phyloP scores from a whole-genome alignment of 148 eudicot species.

The Dianthus caryophyllus region DNA sequence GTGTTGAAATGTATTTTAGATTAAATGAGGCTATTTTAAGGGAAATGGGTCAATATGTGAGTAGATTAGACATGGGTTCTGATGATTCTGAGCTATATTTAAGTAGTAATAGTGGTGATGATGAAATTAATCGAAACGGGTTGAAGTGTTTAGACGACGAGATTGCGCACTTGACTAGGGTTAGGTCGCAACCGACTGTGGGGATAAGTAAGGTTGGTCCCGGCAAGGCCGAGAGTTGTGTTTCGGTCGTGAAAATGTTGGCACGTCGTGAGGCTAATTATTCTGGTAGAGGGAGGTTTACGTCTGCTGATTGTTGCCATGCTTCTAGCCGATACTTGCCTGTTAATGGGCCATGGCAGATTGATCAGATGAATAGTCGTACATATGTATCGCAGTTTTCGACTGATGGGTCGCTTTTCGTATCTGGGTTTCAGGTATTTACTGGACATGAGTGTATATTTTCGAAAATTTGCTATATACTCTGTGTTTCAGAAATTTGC shows the following conservation, averaged over 20 bases:
- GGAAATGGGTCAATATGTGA: conserved; percentile 30
- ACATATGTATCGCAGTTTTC: conserved; percentile 91
- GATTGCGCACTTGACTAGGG: conserved; percentile 69
- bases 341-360: conserved; percentile 49
- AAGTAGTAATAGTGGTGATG: conserved; percentile 7
- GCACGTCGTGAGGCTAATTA: conserved; percentile 74
- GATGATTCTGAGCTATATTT: conserved; percentile 13
- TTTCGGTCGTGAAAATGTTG: conserved; percentile 64
- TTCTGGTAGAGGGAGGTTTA: conserved; percentile 65
- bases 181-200: conserved; percentile 56
- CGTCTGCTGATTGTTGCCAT: conserved; percentile 62
- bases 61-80: conserved; percentile 20
- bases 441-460: not conserved
- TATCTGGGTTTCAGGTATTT: conserved; percentile 87
- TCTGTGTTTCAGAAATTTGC: not conserved
- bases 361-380: conserved; percentile 60
- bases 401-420: conserved; percentile 68
- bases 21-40: conserved; percentile 14
- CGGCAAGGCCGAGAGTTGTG: conserved; percentile 32
- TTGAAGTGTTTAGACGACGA: conserved; percentile 50
- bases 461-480: not conserved
- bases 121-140: not conserved
- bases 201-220: conserved; percentile 31
- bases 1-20: conserved; percentile 23
- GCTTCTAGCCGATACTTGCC: conserved; percentile 72